Percentiles rank a stretch among this genome's conserved stretches.
Conservation (phyloP, 805 yeast genomes). For the Yamadazyma philogaea region DNA sequence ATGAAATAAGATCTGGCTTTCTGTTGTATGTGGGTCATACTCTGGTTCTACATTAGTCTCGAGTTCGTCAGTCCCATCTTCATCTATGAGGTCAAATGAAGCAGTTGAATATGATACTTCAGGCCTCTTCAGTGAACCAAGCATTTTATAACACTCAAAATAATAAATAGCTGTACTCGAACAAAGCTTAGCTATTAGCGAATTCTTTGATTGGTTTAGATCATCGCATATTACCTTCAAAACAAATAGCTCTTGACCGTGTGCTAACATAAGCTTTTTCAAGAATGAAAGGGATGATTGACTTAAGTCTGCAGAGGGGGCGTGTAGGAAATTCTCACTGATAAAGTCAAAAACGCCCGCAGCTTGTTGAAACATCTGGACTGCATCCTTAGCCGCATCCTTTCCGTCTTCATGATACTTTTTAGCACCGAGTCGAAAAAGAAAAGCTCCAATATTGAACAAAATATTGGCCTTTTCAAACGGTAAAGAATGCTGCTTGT, state of each 20-base stretch:
- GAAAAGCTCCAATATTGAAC: constrained; percentile 70
- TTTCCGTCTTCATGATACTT: constrained; percentile 22
- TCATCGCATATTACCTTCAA: constrained; percentile 55
- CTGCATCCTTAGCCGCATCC: constrained; percentile 50
- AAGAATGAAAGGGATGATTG: constrained; percentile 68
- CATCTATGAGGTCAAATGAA: constrained; percentile 20
- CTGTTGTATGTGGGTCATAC: constrained; percentile 23
- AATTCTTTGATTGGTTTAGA: constrained; percentile 52
- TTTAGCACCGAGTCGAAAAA: constrained; percentile 48
- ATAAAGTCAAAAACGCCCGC: constrained; percentile 74
- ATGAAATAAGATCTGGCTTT: constrained; percentile 22
- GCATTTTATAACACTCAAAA: constrained; percentile 38
- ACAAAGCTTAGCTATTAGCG: constrained; percentile 76
- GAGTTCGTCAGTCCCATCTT: constrained; percentile 27
- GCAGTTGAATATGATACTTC: constrained; percentile 10
- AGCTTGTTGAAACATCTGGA: constrained; percentile 64
- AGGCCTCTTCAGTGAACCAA: constrained; percentile 8
- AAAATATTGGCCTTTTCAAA: constrained; percentile 86
- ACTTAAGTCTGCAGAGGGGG: constrained; percentile 76
- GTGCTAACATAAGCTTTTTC: constrained; percentile 68
- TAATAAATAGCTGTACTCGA: constrained; percentile 56
- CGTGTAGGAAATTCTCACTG: constrained; percentile 79
- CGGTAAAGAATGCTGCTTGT: constrained; percentile 75
- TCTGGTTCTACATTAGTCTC: constrained; percentile 14
- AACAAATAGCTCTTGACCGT: constrained; percentile 83